Evolutionary conservation across 208 protist species (phyloP).

Genomic region (Leishmania mexicana): DNA sequence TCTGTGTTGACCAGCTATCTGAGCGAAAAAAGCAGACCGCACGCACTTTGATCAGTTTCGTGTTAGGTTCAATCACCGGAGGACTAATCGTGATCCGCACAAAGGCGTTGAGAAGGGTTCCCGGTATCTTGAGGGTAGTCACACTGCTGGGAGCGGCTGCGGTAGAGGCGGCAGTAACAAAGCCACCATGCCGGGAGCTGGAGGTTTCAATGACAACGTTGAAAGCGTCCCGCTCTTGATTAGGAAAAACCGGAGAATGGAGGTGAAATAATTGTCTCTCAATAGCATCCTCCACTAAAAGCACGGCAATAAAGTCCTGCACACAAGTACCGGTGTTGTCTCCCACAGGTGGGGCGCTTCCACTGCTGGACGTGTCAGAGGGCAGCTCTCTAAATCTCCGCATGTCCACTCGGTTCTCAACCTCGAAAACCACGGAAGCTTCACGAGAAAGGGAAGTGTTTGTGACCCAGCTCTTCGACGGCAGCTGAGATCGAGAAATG

Average conservation of each 20-base stretch:
- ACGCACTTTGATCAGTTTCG: slow-evolving; percentile 9
- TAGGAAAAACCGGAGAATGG: neutral
- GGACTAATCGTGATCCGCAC: slow-evolving; percentile 9
- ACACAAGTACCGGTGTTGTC: neutral
- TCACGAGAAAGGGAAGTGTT: neutral
- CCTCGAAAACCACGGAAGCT: slow-evolving; percentile 12
- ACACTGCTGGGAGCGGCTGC: neutral
- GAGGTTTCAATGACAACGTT: slow-evolving; percentile 22
- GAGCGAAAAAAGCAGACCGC: slow-evolving; percentile 17
- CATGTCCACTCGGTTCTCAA: neutral
- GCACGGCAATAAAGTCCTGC: neutral
- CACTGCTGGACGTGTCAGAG: neutral
- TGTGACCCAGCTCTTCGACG: slow-evolving; percentile 31
- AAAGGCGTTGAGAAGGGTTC: slow-evolving; percentile 8
- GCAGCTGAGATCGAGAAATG: slow-evolving; percentile 7
- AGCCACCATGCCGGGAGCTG: slow-evolving; percentile 1
- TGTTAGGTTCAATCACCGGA: too few species aligned
- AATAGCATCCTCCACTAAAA: neutral
- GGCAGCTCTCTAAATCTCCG: neutral
- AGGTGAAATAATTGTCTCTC: neutral
- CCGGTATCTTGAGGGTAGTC: slow-evolving; percentile 6
- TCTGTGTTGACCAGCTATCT: slow-evolving; percentile 14
- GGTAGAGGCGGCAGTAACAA: neutral
- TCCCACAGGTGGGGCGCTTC: neutral
- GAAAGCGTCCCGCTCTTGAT: neutral